These are phyloP conservation scores for Calocybe indica DNA, from an alignment of 768 basidiomycete species.

Conservation along the genomic window DNA sequence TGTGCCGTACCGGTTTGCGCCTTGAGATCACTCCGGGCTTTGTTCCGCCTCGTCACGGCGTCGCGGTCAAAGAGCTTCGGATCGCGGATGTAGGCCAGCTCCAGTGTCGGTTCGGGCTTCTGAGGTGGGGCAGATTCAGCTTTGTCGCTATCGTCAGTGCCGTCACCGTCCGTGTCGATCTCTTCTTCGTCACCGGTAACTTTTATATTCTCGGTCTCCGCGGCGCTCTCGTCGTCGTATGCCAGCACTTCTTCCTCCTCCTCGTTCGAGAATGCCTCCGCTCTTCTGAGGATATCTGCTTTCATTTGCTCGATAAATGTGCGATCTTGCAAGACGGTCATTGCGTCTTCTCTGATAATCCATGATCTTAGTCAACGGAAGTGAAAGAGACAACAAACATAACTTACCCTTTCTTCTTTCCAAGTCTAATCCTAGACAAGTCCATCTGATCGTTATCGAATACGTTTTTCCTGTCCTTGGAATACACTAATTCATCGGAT, in stretches of 20 bases:
- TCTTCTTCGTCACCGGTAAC: conserved; percentile 58
- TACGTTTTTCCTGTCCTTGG: conserved; percentile 57
- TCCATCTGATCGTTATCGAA: conserved; percentile 76
- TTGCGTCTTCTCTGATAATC: conserved; percentile 35
- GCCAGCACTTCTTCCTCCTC: conserved; percentile 48
- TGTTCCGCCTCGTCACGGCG: conserved; percentile 62
- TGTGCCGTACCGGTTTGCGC: conserved; percentile 58
- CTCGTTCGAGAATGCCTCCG: conserved; percentile 56
- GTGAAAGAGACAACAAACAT: neutral
- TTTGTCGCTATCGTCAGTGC: conserved; percentile 25
- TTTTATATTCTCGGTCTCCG: conserved; percentile 23
- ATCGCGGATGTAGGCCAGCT: conserved; percentile 71
- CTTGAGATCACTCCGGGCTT: conserved; percentile 59
- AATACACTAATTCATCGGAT: conserved; percentile 10
- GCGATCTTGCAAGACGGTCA: conserved; percentile 46
- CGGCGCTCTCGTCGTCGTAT: conserved; percentile 18
- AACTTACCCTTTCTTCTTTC: conserved; percentile 55
- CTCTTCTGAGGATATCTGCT: conserved; percentile 72
- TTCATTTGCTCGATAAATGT: conserved; percentile 72
- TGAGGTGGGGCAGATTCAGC: conserved; percentile 17
- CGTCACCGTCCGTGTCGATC: conserved; percentile 29
- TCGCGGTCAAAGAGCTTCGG: conserved; percentile 75
- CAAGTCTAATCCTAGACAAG: conserved; percentile 46
- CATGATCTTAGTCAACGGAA: neutral
- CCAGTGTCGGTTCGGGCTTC: conserved; percentile 59